Evolutionary conservation across 352 stramenopile species (phyloP).

Genomic region (Pythium folliculosum): DNA sequence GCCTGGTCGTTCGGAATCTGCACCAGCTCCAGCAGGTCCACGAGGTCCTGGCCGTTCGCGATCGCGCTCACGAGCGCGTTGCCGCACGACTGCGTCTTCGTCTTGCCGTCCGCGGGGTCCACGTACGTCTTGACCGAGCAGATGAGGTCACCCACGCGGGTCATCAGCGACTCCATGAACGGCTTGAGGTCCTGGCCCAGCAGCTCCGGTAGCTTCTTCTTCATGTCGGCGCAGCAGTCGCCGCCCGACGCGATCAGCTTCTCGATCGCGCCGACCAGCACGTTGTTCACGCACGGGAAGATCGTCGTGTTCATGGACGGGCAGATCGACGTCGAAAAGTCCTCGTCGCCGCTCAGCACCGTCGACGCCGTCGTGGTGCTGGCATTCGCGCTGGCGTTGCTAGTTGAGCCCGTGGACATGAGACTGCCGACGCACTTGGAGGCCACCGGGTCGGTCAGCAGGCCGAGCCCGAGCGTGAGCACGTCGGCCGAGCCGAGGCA

Average conservation of each 20-base stretch:
- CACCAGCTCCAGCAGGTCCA: conserved; percentile 32
- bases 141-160: conserved; percentile 32
- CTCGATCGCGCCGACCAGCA: conserved; percentile 32
- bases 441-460: conserved; percentile 29
- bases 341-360: conserved; percentile 1
- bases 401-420: background rate
- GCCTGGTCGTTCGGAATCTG: conserved; percentile 38
- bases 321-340: conserved; percentile 30
- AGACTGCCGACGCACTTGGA: conserved; percentile 32
- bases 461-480: conserved; percentile 27
- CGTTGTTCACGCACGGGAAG: conserved; percentile 37
- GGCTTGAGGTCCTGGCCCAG: conserved; percentile 31
- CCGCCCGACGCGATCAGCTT: conserved; percentile 32
- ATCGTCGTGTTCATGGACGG: conserved; percentile 36
- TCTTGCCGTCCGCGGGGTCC: conserved; percentile 9
- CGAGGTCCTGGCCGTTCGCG: conserved; percentile 20
- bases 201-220: conserved; percentile 27
- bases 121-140: conserved; percentile 34
- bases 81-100: conserved; percentile 34
- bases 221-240: conserved; percentile 38
- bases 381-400: conserved; percentile 2
- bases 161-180: conserved; percentile 26
- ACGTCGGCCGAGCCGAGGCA: conserved; percentile 39
- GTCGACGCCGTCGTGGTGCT: background rate
- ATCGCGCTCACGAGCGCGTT: conserved; percentile 24